Evolutionary conservation across 345 rosid genomes (phyloP).

Genomic region (Gossypium herbaceum): DNA sequence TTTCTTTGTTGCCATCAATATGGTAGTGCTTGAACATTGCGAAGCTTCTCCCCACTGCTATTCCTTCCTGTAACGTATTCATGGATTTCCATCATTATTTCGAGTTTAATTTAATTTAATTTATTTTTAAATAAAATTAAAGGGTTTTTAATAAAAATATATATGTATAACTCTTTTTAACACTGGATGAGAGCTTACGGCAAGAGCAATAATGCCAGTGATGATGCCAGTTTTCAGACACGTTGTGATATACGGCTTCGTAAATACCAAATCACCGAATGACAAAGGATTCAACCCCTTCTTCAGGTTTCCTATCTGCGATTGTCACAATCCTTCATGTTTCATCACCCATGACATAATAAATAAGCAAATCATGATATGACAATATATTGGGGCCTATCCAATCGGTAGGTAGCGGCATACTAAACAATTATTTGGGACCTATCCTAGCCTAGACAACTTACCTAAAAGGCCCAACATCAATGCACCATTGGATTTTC

Average conservation of each 20-base stretch:
- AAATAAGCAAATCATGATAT: not conserved
- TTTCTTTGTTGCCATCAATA: conserved; percentile 91
- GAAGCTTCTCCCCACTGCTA: conserved; percentile 94
- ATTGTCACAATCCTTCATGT: not conserved
- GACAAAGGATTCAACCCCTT: conserved; percentile 83
- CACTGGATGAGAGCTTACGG: conserved; percentile 40
- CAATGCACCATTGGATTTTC: not conserved
- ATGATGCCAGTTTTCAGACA: conserved; percentile 72
- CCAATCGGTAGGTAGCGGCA: not conserved
- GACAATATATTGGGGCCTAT: not conserved
- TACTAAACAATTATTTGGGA: not conserved
- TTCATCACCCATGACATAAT: not conserved
- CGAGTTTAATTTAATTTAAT: too few relatives aligned
- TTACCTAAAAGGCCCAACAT: not conserved
- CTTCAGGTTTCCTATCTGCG: conserved; percentile 75
- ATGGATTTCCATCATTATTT: too few relatives aligned
- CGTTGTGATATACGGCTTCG: conserved; percentile 43
- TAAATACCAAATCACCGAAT: conserved; percentile 49
- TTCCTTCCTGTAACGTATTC: conserved; percentile 65
- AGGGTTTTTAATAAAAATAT: too few relatives aligned
- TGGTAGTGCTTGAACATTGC: conserved; percentile 89
- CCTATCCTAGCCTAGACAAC: not conserved
- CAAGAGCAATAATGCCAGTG: conserved; percentile 81
- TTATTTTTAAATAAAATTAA: too few relatives aligned
- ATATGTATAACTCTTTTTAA: too few relatives aligned